Conservation (phyloP, 257 asterid species). For the Solanum chilense region DNA sequence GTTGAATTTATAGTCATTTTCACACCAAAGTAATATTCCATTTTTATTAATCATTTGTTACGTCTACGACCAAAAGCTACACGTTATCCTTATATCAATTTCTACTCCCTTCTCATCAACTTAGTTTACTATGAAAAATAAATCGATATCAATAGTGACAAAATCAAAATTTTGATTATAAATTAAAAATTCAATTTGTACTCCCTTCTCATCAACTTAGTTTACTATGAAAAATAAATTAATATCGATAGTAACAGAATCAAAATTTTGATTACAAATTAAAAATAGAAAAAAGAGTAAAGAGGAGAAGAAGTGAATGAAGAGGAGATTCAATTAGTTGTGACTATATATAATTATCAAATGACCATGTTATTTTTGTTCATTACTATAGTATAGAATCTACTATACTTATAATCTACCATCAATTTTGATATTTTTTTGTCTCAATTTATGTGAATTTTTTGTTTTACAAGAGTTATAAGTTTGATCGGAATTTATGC, state of each 20-base stretch:
- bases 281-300: not conserved
- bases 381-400: no score
- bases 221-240: not conserved
- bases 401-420: no score
- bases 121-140: not conserved
- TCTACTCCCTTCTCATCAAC: not conserved
- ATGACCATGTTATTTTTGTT: no score
- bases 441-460: no score
- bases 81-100: not conserved
- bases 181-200: not conserved
- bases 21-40: not conserved
- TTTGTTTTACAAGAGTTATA: no score
- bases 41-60: not conserved
- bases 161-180: not conserved
- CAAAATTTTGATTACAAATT: not conserved
- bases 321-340: not conserved
- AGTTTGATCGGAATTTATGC: no score
- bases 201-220: not conserved
- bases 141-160: not conserved
- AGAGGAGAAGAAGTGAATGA: not conserved
- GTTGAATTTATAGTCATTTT: not conserved
- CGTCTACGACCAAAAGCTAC: not conserved
- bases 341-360: no score
- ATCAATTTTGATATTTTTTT: no score
- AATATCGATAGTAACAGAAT: fast-evolving